Evolutionary conservation across 176 grass and related monocot species (phyloP).

Genomic region (Avena sativa): DNA sequence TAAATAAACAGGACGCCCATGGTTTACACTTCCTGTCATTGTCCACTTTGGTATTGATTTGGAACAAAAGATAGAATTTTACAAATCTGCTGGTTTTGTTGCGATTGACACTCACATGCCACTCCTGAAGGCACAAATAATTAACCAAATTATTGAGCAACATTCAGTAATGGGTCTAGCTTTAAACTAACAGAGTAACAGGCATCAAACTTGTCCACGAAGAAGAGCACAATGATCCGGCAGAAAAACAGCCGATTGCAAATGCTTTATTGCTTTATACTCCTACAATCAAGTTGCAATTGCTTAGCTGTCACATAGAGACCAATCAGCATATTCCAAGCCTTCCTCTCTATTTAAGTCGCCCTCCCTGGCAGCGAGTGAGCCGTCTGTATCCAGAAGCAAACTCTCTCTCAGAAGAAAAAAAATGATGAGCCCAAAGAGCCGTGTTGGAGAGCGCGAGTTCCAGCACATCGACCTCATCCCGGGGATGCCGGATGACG

Average conservation of each 20-base stretch:
- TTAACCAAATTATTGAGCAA: background rate
- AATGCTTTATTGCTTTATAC: background rate
- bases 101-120: background rate
- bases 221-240: background rate
- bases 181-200: background rate
- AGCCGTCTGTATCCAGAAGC: background rate
- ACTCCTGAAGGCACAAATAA: background rate
- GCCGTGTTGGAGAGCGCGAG: background rate
- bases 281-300: background rate
- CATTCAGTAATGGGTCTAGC: background rate
- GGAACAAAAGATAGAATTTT: too few species aligned
- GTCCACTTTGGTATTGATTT: too few species aligned
- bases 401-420: background rate
- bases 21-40: too few species aligned
- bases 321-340: background rate
- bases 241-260: background rate
- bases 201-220: background rate
- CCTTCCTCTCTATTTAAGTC: constrained; percentile 21
- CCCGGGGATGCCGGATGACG: constrained; percentile 82
- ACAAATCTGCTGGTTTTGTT: background rate
- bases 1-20: too few species aligned
- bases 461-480: constrained; percentile 60
- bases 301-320: background rate
- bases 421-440: constrained; percentile 45
- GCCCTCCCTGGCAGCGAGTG: background rate